Base-by-base conservation (phyloP, 352 stramenopile species). In the Labyrinthula sp. region DNA sequence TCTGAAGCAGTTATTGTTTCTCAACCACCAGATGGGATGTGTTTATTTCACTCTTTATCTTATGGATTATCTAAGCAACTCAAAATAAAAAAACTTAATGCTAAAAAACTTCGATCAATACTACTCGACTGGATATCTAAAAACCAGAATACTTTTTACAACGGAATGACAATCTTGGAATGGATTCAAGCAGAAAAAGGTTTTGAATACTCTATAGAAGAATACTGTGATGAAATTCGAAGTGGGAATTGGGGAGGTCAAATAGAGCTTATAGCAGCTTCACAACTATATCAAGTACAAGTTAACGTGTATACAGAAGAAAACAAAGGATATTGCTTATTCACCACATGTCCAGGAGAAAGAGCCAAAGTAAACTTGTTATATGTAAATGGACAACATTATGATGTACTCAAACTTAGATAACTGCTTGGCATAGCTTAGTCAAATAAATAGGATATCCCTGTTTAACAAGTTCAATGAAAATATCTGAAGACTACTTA, bases 21-120 rank as follows among this genome's bases (percentile, higher is more conserved):
- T 12, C 40, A 79, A 3, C 71, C 71, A 1, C 72, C 72, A 2
- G 73, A 84, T 64, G 73, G 73, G 1, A 80, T 77, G 48, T 84
- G 73, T 40, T 47, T 84, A 2, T 84, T 84, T 39, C 72, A 84
- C 57, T 61, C 59, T 6, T 64, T 82, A 9, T 59, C 56, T 9
- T 57, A 55, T 1, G 64, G 58, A 25, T 59, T 72, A 22, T 40
- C 57, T 30, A 24, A 52, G 12, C 34, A 24, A 1, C 20, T 18
- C 6, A 59, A 56, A 9, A 35, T 35, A 5, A 8, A 14, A 33
- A 41, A 10, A 8, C 43, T 52, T n/a, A n/a, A n/a, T n/a, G n/a
- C n/a, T n/a, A n/a, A n/a, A n/a, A n/a, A n/a, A n/a, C n/a, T n/a
- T n/a, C n/a, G n/a, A n/a, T n/a, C n/a, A n/a, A n/a, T n/a, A n/a